Percentiles rank a stretch among this genome's conserved stretches.
phyloP scores from a whole-genome alignment of 768 basidiomycete species.

The Amanita rimosa region DNA sequence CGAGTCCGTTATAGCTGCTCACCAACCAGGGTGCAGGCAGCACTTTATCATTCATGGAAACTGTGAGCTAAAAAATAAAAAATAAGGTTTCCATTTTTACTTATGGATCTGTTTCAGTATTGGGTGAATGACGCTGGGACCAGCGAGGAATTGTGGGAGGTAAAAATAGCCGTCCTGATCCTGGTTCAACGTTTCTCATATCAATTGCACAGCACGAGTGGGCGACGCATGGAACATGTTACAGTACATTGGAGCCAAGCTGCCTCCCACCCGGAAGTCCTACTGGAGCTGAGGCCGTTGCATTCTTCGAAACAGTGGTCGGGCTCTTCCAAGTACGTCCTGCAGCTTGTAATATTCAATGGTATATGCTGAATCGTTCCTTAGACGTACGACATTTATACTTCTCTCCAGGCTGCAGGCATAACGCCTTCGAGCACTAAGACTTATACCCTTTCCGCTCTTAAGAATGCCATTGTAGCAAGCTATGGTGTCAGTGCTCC shows the following conservation, averaged over 20 bases:
- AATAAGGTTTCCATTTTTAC: too few relatives aligned
- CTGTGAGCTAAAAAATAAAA: background rate
- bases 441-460: background rate
- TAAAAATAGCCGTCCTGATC: background rate
- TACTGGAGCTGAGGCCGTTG: slow-evolving; percentile 4
- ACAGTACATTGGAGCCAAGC: background rate
- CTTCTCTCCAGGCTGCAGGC: background rate
- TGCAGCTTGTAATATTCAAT: background rate
- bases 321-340: background rate
- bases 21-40: slow-evolving; percentile 2
- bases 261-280: slow-evolving; percentile 4
- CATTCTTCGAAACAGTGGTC: slow-evolving; percentile 5
- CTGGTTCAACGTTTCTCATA: background rate
- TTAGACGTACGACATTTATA: background rate
- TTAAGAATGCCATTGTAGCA: background rate
- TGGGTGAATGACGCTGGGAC: slow-evolving; percentile 3
- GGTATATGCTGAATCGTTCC: background rate
- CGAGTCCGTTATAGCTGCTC: background rate
- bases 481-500: background rate
- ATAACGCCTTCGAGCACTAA: background rate
- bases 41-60: slow-evolving; percentile 4
- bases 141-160: slow-evolving; percentile 5
- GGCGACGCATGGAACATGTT: slow-evolving; percentile 5
- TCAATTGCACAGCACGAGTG: slow-evolving; percentile 1
- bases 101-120: background rate